Conservation (phyloP, 2,329 filamentous ascomycete species). For the Pseudogymnoascus sp. region DNA sequence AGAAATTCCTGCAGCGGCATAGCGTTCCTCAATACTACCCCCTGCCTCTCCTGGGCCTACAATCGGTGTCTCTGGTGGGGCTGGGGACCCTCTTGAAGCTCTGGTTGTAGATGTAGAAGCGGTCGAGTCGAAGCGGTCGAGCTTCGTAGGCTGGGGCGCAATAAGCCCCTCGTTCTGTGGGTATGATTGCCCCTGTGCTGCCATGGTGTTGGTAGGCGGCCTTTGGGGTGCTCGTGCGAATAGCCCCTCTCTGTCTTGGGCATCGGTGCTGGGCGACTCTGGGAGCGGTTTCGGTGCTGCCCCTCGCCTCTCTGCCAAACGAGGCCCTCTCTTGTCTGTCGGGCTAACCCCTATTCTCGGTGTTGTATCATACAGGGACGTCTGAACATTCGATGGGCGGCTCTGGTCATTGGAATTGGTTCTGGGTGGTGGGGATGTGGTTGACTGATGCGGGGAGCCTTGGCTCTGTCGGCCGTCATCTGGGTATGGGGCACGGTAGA, state of each 20-base stretch:
- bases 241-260: constrained; percentile 68
- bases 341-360: constrained; percentile 30
- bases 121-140: constrained; percentile 64
- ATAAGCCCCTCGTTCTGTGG: constrained; percentile 28
- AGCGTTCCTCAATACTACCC: constrained; percentile 82
- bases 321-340: constrained; percentile 49
- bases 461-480: constrained; percentile 21
- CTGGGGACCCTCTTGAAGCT: constrained; percentile 85
- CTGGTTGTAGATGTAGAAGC: constrained; percentile 90
- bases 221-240: constrained; percentile 52
- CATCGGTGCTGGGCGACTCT: constrained; percentile 69
- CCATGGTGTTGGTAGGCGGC: constrained; percentile 31
- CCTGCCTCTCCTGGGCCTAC: constrained; percentile 61
- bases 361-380: constrained; percentile 26
- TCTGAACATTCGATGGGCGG: constrained; percentile 17
- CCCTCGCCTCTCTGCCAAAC: constrained; percentile 72
- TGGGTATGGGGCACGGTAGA: constrained; percentile 28
- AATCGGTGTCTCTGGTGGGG: constrained; percentile 86
- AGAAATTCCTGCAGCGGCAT: constrained; percentile 84
- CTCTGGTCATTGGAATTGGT: constrained; percentile 16
- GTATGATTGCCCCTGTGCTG: constrained; percentile 38
- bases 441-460: constrained; percentile 9
- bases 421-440: constrained; percentile 4
- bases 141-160: constrained; percentile 31
- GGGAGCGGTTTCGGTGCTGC: constrained; percentile 75